Evolutionary conservation across 2,329 filamentous ascomycete genomes (phyloP), one percentile per base, ranked within the genome.

Genomic region (Penicillium sp.): DNA sequence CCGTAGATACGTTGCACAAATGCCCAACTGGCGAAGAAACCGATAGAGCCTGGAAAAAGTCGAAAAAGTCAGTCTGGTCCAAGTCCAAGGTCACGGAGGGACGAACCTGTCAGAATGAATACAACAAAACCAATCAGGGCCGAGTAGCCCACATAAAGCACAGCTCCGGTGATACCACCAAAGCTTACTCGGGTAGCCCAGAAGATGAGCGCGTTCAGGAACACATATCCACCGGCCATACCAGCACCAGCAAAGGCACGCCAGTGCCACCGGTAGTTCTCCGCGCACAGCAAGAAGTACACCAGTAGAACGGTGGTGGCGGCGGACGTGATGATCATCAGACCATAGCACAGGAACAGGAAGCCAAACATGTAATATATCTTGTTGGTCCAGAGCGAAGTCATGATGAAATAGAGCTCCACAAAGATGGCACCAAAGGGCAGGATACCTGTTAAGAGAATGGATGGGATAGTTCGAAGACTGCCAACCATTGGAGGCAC

Each of bases 341-440:
- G 84, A 11, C 90, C 93, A 71, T 96, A 99, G 82, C 93, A 97
- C 55, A 99, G 84, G 82, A 99, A 99, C 35, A 99, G 81, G 83
- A 99, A 99, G 22, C 95, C 95, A 69, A 99, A 99, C 95, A 99
- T 99, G 84, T 99, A 99, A 82, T 99, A 99, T 65, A 99, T 95
- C 77, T 95, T 91, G 80, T 89, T 93, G 77, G 96, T 96, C 95
- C 95, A 99, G 72, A 99, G 93, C 26, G 91, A 96, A 78, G 89
- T 96, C 91, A 99, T 96, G 80, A 99, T 97, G 78, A 98, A 98
- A 83, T 96, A 98, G 2, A 99, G 87, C 79, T 99, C 95, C 47
- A 98, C 93, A 65, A 98, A 97, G 72, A 99, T 98, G 60, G 95
- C 93, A 47, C 90, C 92, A 69, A 99, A 99, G 0, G 95, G 95